Evolutionary conservation across 2,329 filamentous ascomycete species (phyloP).

Genomic region (Trichoderma lentiforme): DNA sequence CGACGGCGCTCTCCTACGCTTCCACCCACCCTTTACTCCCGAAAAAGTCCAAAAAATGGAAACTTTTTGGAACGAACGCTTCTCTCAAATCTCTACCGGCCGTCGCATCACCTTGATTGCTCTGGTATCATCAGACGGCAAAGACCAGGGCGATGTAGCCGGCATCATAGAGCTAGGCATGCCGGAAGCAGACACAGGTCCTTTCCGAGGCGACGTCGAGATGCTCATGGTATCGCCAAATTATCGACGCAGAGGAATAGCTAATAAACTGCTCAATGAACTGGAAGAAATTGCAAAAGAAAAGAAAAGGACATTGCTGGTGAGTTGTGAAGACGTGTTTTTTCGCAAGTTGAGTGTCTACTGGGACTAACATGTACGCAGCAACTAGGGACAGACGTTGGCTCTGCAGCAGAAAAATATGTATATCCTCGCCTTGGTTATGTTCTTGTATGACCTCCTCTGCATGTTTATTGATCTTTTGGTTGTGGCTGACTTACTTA

Average conservation of each 20-base stretch:
- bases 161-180: conserved; percentile 18
- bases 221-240: conserved; percentile 20
- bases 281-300: conserved; percentile 16
- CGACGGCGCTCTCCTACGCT: conserved; percentile 18
- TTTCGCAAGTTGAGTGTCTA: neutral
- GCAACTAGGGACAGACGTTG: conserved; percentile 16
- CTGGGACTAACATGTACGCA: neutral
- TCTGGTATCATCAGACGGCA: neutral
- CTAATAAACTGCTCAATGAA: neutral
- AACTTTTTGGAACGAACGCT: conserved; percentile 15
- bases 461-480: neutral
- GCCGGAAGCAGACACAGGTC: conserved; percentile 17
- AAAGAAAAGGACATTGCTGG: conserved; percentile 13
- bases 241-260: conserved; percentile 11
- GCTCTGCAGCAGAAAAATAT: conserved; percentile 17
- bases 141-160: neutral
- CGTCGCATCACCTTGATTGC: conserved; percentile 14
- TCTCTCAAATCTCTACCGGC: neutral
- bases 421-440: conserved; percentile 18
- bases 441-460: neutral
- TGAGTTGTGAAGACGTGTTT: neutral
- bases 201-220: conserved; percentile 18
- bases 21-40: conserved; percentile 19
- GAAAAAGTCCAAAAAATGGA: conserved; percentile 14
- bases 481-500: neutral